Base-by-base conservation (phyloP, 208 protist genomes). In the Angomonas ambiguus region DNA sequence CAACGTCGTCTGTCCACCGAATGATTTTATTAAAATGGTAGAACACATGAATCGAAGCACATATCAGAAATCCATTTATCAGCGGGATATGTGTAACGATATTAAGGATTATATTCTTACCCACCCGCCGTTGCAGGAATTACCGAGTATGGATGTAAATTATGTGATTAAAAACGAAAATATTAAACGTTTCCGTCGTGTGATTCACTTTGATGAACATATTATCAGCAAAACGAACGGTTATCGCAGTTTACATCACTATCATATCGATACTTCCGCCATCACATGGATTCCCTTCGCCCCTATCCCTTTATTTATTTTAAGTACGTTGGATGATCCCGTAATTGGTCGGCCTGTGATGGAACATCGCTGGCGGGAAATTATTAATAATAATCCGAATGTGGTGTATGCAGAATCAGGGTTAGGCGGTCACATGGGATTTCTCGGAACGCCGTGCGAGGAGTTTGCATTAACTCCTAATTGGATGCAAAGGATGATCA, bases 381-480 rank as follows among this genome's bases (percentile, higher is more conserved):
- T 73, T 5, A 33, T 56, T 25, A 35, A 60, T 27, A 70, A 64
- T 34, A 91, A 91, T 68, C 53, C 77, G 11, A 67, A 63, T 38
- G 59, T 87, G 1, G 67, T 82, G 27, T 87, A 80, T 67, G 71
- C 69, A 11, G 79, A 83, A 62, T 28, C 75, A 5, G 76, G 63
- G 22, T 45, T 51, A 1, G 84, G 80, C 25, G 84, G 84, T 2
- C 84, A 91, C 61, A 61, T 91, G 30, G 84, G 80, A 35, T 91
- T 65, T 61, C 18, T 61, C 6, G 8, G 28, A n/a, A 5, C 49
- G 49, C n/a, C 49, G 49, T 24, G 5, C 10, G 49, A 11, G 38
- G 38, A 45, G 16, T 45, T 81, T 45, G 18, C 66, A 31, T 25
- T 53, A 2, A 20, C 38, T 0, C 56, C 71, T 34, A 78, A 86